Evolutionary conservation across 352 stramenopile genomes (phyloP), one percentile per base, ranked within the genome.

Genomic region (Phytophthora capsici): DNA sequence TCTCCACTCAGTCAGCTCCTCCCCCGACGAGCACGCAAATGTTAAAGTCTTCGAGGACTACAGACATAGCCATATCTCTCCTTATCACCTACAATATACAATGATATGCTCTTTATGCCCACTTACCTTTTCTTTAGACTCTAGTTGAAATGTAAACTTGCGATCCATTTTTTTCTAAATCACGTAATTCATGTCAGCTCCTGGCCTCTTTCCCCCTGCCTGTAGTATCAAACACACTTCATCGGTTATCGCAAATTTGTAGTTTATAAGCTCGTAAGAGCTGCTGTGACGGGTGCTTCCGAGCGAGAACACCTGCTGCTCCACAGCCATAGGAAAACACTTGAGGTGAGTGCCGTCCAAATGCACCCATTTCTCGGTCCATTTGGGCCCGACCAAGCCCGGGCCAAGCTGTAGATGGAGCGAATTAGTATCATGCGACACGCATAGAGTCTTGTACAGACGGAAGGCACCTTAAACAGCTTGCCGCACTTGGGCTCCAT

Each of bases 361-460:
- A 36, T 91, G 84, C 6, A 89, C 84, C 86, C 86, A 92, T 48
- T 92, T 94, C 55, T 90, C 86, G 25, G 69, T 91, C 86, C 86
- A 94, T 69, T 89, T 89, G 6, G 80, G 59, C 0, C 86, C 82
- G 53, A 92, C 89, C 12, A 94, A 45, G 1, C 78, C 73, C 4
- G 75, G 73, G 0, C 71, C 69, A 28, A 90, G 71, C 86, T 94
- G 55, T 13, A 14, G 36, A 14, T 4, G 6, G 26, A 8, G 30
- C 43, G 4, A 16, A 30, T 52, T 63, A 54, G 25, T 3, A 36
- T 4, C 23, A 19, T 20, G 1, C 20, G 36, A 56, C 6, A 28
- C 16, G 17, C 6, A 16, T 8, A 46, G 8, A 36, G 1, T 34
- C 6, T 28, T 28, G 3, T 13, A 30, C 32, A 12, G 13, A 43